Evolutionary conservation across 495 filamentous ascomycete genomes (phyloP).

Genomic region (Tuber borchii): DNA sequence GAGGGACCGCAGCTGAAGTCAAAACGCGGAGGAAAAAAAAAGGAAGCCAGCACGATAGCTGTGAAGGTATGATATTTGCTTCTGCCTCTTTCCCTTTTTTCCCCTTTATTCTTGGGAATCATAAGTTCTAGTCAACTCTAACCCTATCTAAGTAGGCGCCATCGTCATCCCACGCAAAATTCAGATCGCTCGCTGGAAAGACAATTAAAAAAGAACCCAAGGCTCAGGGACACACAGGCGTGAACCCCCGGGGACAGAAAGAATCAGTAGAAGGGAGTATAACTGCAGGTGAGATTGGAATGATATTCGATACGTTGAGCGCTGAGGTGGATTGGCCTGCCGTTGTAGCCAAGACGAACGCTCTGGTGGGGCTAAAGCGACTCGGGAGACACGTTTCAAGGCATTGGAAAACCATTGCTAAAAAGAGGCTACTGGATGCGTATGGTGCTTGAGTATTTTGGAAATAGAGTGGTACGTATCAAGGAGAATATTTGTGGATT

Average conservation of each 20-base stretch:
- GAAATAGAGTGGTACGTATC: not conserved
- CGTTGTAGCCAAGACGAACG: not conserved
- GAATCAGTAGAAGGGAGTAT: not conserved
- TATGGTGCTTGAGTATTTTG: not conserved
- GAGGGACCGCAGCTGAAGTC: not conserved
- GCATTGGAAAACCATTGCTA: not conserved
- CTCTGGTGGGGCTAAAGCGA: not conserved
- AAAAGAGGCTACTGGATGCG: not conserved
- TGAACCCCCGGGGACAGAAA: not conserved
- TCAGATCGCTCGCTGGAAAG: not conserved
- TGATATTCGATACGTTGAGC: not conserved
- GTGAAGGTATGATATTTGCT: not conserved
- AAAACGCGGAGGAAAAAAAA: not conserved
- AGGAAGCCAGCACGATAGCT: not conserved
- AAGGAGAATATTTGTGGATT: not conserved
- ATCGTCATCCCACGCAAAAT: not conserved
- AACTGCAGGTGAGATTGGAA: not conserved
- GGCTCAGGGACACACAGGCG: not conserved
- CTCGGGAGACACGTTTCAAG: not conserved
- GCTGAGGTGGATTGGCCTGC: not conserved
- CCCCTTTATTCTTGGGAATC: not conserved
- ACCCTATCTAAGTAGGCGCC: not conserved
- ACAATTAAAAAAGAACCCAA: not conserved
- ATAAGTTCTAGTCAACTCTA: not conserved
- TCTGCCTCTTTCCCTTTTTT: not conserved